Percentiles rank a stretch among this genome's conserved stretches.
Evolutionary conservation across 2,329 filamentous ascomycete genomes (phyloP).

Genomic region (Hysterium pulicare): DNA sequence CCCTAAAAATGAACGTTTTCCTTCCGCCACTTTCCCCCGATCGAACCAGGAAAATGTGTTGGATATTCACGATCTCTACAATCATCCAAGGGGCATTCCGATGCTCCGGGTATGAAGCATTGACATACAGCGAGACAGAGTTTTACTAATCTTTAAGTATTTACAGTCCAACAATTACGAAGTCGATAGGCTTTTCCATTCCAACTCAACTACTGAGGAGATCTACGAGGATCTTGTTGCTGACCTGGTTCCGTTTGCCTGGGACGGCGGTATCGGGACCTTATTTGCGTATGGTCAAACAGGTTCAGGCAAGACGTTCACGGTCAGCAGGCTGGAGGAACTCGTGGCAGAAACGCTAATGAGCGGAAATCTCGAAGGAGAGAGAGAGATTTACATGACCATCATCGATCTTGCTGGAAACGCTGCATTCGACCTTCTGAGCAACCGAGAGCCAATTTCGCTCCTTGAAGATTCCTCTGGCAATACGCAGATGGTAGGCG

Average conservation of each 20-base stretch:
- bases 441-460: conserved; percentile 40
- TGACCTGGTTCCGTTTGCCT: conserved; percentile 45
- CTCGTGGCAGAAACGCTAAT: conserved; percentile 40
- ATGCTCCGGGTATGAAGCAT: conserved; percentile 13
- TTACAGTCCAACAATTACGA: conserved; percentile 14
- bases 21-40: conserved; percentile 14
- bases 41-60: conserved; percentile 13
- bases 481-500: conserved; percentile 43
- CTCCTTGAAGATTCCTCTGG: conserved; percentile 49
- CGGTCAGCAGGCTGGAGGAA: conserved; percentile 47
- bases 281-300: conserved; percentile 92
- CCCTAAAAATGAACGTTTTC: conserved; percentile 12
- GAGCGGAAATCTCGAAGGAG: conserved; percentile 13
- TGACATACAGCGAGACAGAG: background rate
- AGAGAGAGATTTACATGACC: conserved; percentile 34
- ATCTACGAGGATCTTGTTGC: conserved; percentile 44
- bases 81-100: conserved; percentile 13
- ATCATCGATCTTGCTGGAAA: conserved; percentile 39
- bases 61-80: conserved; percentile 20
- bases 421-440: conserved; percentile 30
- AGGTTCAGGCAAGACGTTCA: conserved; percentile 95
- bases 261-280: conserved; percentile 48
- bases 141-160: conserved; percentile 9
- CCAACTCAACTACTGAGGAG: conserved; percentile 30
- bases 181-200: conserved; percentile 16